Evolutionary conservation across 192 early-diverging fungal genomes (phyloP).

Genomic region (Mortierella claussenii): DNA sequence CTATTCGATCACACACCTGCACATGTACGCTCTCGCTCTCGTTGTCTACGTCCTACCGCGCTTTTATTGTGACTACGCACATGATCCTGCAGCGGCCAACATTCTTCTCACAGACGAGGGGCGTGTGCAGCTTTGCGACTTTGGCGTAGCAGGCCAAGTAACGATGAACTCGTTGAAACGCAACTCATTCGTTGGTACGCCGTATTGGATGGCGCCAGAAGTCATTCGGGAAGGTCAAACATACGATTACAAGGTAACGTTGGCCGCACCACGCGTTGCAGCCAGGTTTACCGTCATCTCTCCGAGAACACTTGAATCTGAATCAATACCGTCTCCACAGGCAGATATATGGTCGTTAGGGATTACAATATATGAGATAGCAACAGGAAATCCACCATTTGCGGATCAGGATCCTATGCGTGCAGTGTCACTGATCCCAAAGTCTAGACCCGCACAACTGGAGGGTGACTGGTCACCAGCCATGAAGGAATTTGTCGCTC

Average conservation of each 20-base stretch:
- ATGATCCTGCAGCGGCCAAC: slow-evolving; percentile 78
- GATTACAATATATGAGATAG: slow-evolving; percentile 97
- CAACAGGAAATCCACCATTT: slow-evolving; percentile 94
- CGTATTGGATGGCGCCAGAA: slow-evolving; percentile 93
- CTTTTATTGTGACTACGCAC: no score
- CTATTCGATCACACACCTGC: no score
- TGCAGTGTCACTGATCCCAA: slow-evolving; percentile 89
- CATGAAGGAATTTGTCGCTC: slow-evolving; percentile 90
- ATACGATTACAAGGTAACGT: slow-evolving; percentile 89
- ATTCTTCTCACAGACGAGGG: slow-evolving; percentile 91
- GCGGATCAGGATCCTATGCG: slow-evolving; percentile 90
- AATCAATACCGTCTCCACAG: no score
- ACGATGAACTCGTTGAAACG: slow-evolving; percentile 75
- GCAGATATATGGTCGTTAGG: slow-evolving; percentile 99
- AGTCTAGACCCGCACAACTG: slow-evolving; percentile 80
- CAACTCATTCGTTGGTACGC: slow-evolving; percentile 96
- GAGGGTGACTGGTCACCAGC: slow-evolving; percentile 81
- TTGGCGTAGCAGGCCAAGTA: slow-evolving; percentile 93
- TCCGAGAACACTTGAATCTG: no score
- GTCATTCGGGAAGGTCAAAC: slow-evolving; percentile 83
- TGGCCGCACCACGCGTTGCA: no score
- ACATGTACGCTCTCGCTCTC: no score
- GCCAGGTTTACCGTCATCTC: no score
- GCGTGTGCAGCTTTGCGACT: slow-evolving; percentile 94
- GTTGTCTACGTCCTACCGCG: no score